Base-by-base conservation (phyloP, 371 early-diverging fungal genomes). In the Nematocida sp. region DNA sequence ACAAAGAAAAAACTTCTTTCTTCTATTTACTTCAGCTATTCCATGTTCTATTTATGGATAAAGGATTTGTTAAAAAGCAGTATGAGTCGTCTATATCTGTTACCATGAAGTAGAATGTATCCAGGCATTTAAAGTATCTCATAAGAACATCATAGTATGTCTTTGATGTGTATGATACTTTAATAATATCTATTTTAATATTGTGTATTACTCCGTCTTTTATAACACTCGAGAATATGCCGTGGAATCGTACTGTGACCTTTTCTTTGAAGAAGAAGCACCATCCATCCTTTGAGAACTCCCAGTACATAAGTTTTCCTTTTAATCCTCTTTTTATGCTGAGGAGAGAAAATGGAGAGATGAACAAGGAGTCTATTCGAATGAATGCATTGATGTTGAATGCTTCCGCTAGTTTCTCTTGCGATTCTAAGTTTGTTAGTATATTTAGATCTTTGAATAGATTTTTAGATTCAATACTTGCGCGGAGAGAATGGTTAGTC, bases 21-120 rank as follows among this genome's bases (percentile, higher is more conserved):
- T 45, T 45, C 20, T 13, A 20, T 45, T 13, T 45, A 20, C n/a
- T n/a, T n/a, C n/a, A n/a, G n/a, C n/a, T n/a, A 16, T 33, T 49
- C 69, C 69, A 68, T n/a, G 32, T 25, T 7, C 28, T 30, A 28
- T 7, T 16, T 13, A n/a, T 26, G 13, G 36, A 35, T 1, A 71
- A 60, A 9, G 75, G 75, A 55, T 71, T 71, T 3, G 75, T 57
- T 2, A 71, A 50, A 13, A 71, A 9, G 7, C 49, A 30, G 26
- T 59, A 51, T 9, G 47, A 77, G 7, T 28, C 55, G 32, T 61
- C 63, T 1, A 61, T 32, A 7, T 47, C 61, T 39, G 75, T 63
- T 0, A 61, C 26, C 75, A 71, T 71, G 36, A 71, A 71, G 28
- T 71, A 71, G 51, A 71, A 71, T 13, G 75, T 71, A 32, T 71